Evolutionary conservation across 2,329 filamentous ascomycete species (phyloP), one percentile per base, ranked within the genome.

Genomic region (Pseudogymnoascus sp.): DNA sequence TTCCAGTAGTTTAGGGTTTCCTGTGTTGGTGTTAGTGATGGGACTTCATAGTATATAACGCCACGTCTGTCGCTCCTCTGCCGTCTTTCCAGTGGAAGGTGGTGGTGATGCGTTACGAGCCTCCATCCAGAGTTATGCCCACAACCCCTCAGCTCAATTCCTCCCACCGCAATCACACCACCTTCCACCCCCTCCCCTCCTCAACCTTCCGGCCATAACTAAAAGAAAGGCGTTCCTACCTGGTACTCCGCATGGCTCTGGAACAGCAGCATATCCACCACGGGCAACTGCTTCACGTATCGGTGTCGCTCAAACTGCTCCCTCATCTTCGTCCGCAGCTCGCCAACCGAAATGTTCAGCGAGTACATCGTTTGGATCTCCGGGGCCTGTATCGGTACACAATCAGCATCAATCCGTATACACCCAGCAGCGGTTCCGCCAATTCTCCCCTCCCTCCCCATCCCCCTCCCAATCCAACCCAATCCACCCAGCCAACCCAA

Each of bases 1-100:
- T 97, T 96, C 94, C 94, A 99, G 83, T 90, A 99, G 80, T 99
- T 99, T 82, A 99, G 86, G 62, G 90, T 99, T 83, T 99, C 94
- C 92, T 97, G 70, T 63, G 16, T 10, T 14, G 18, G 18, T 60
- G 56, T 60, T 60, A 60, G 56, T 25, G 16, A 21, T n/a, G 2
- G 11, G 23, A 11, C 23, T 28, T 28, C 10, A 50, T 50, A 3
- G 23, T 31, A 31, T 31, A 7, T 28, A 6, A 16, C 7, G 6
- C 12, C 21, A 25, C 12, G 12, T 8, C 44, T 50, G 44, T n/a
- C 28, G 44, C 18, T 50, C 12, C 23, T 25, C 6, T 25, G 44
- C 14, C 14, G 44, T 50, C 12, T 47, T 14, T 28, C 23, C 7
- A 8, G 42, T 23, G 11, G 42, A 8, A n/a, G 23, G 23, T 42